A percentile compares a stretch with the other conserved stretches of the same genome.
phyloP scores from a whole-genome alignment of 495 filamentous ascomycete genomes.

The Penicillium macrosclerotiorum region DNA sequence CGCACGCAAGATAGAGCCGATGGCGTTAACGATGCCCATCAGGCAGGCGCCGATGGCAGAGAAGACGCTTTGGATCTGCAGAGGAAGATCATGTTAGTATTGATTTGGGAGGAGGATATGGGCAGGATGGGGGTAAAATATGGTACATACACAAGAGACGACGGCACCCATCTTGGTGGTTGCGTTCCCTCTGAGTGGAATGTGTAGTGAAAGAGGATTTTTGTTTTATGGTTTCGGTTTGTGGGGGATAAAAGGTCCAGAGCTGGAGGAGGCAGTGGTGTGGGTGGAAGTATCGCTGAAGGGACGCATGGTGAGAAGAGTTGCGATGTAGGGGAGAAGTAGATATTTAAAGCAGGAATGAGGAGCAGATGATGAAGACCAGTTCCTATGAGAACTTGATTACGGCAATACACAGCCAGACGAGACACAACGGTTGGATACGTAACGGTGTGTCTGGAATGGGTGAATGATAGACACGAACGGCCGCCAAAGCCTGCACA shows the following conservation, averaged over 20 bases:
- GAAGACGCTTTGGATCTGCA: slow-evolving; percentile 74
- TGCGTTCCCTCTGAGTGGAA: slow-evolving; percentile 4
- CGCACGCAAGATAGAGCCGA: slow-evolving; percentile 69
- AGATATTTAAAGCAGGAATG: slow-evolving; percentile 12
- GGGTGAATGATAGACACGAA: slow-evolving; percentile 19
- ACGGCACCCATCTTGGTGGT: slow-evolving; percentile 83
- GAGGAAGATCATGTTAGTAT: slow-evolving; percentile 17
- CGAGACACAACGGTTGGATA: slow-evolving; percentile 9
- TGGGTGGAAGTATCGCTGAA: slow-evolving; percentile 33
- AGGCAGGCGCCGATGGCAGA: slow-evolving; percentile 79
- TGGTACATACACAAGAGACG: slow-evolving; percentile 81
- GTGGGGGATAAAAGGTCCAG: slow-evolving; percentile 10
- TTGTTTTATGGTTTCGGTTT: slow-evolving; percentile 18
- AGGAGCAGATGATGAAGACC: background rate
- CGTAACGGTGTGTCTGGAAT: slow-evolving; percentile 17
- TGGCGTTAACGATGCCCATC: slow-evolving; percentile 80
- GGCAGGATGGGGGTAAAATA: slow-evolving; percentile 8
- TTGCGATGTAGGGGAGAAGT: background rate
- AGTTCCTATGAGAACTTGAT: slow-evolving; percentile 3
- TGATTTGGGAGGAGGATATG: background rate
- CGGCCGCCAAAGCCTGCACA: background rate
- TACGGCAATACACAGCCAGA: background rate
- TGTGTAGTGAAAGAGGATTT: slow-evolving; percentile 5
- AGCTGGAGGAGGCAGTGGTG: slow-evolving; percentile 32
- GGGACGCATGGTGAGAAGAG: slow-evolving; percentile 28